These are phyloP conservation scores for Psilocybe tampanensis DNA, from an alignment of 768 basidiomycete genomes.

Conservation along the genomic window DNA sequence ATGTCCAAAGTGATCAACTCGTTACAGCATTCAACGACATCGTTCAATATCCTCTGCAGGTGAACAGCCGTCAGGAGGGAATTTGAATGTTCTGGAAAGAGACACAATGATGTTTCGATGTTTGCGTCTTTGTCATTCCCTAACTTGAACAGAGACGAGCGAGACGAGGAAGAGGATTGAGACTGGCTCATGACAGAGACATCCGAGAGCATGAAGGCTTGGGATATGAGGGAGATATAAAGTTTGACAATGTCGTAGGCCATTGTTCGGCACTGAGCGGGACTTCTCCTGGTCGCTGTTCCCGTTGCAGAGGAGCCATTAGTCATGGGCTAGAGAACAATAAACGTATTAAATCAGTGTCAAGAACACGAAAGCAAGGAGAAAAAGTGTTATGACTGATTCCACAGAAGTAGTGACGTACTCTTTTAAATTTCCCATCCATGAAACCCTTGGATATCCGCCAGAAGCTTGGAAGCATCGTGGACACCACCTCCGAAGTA, in stretches of 20 bases:
- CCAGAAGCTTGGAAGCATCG: slow-evolving; percentile 89
- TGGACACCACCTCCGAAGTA: slow-evolving; percentile 78
- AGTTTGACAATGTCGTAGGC: slow-evolving; percentile 83
- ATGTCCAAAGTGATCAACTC: slow-evolving; percentile 83
- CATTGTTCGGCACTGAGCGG: slow-evolving; percentile 84
- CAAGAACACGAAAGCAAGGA: neutral
- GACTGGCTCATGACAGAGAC: slow-evolving; percentile 59
- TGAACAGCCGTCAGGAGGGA: slow-evolving; percentile 80
- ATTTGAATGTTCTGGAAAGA: slow-evolving; percentile 74
- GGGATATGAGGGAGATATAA: slow-evolving; percentile 82
- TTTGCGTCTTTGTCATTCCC: slow-evolving; percentile 6
- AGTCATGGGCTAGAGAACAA: slow-evolving; percentile 30
- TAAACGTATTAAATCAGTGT: slow-evolving; percentile 12
- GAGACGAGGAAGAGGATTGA: slow-evolving; percentile 1
- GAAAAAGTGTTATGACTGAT: neutral
- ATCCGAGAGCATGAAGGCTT: slow-evolving; percentile 77
- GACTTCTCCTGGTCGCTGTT: slow-evolving; percentile 67
- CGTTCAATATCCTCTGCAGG: slow-evolving; percentile 74
- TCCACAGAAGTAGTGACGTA: slow-evolving; percentile 24
- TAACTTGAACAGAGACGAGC: slow-evolving; percentile 10
- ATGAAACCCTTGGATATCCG: slow-evolving; percentile 86
- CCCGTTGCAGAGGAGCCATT: slow-evolving; percentile 20
- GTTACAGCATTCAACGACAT: slow-evolving; percentile 82
- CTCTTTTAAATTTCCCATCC: slow-evolving; percentile 91
- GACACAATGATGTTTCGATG: slow-evolving; percentile 37